Evolutionary conservation across 148 eudicot species (phyloP), one percentile per base, ranked within the genome.

Genomic region (Salicornia ramosissima): DNA sequence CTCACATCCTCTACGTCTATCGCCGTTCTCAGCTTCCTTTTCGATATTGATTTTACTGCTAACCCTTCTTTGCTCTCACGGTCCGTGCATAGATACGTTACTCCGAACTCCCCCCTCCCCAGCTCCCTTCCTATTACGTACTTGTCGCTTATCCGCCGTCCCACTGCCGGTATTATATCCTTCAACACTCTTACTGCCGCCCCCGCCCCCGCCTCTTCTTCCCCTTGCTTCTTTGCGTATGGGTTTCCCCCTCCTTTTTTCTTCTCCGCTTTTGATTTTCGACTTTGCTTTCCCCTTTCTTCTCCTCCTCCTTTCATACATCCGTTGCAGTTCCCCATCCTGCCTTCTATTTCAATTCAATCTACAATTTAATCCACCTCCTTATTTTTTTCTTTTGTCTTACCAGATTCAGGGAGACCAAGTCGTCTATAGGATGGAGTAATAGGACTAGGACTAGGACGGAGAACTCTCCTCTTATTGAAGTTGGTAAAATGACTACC

Each of bases 41-140:
- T 90, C 3, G 93, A 88, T 8, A 90, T 90, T 1, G 93, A 88
- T 40, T 90, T 90, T 45, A 88, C 86, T 0, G 93, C 97, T 0
- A 88, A 77, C 10, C 71, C 79, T 6, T 77, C 79, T 28, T 83
- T 77, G 14, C 87, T 85, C 65, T 88, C 91, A 18, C 90, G 73
- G 71, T 91, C 97, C 0, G 94, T 91, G 25, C 91, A 86, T 21
- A 91, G 77, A 54, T 91, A 84, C 1, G 97, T 91, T 6, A 91
- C 74, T 0, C 97, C 96, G 25, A 90, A 90, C 39, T 90, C 97
- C 0, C 97, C 97, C 24, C 97, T 85, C 1, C 97, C 97, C 24
- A 91, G 78, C 57, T 91, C 97, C 3, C 90, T 83, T 7, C 97
- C 94, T 4, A 88, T 74, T 0, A 82, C 69, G 61, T 91, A 91